Base-by-base conservation (phyloP, 805 yeast genomes). In the Zygosaccharomyces bisporus region DNA sequence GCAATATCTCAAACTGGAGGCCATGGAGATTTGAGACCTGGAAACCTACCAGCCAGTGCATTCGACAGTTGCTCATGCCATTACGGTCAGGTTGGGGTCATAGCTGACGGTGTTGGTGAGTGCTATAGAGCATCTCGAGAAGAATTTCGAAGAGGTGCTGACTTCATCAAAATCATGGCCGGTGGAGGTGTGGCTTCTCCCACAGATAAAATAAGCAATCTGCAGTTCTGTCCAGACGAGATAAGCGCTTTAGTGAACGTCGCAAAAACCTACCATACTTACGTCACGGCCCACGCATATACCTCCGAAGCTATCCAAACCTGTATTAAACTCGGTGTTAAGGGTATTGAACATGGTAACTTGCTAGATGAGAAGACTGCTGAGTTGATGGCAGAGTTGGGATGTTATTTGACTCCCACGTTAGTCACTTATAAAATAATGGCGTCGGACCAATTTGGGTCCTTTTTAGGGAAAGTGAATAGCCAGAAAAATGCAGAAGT, bases 141-240 rank as follows among this genome's bases (percentile, higher is more conserved):
- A 23, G 50, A 47, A 20, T 47, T 47, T 43, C 34, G 50, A 12
- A 33, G 50, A 31, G 50, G 50, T 29, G 50, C 45, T 7, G 50
- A 47, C 32, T 47, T 47, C 16, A 43, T 47, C 35, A 47, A 47
- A 21, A 44, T 47, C 4, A 47, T 47, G 50, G 47, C 44, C 8
- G 40, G 50, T 4, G 50, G 50, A 19, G 50, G 50, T 34, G 50
- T 47, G 3, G 50, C 50, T n/a, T 47, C 50, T n/a, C 50, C 50
- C 6, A 47, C 47, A 13, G 50, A 47, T 35, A 47, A 47, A 31
- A 43, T 47, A 12, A 18, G 47, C 5, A 47, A 44, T 43, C 14
- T 43, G 31, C 50, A 47, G 18, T 47, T 44, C 24, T 47, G 50
- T 25, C 34, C 43, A 8, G 50, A 47, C 29, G 50, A 47, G 34